Percentiles rank a stretch among this genome's conserved stretches.
phyloP scores from a whole-genome alignment of 2,329 filamentous ascomycete species.

The Phialophora verrucosa region DNA sequence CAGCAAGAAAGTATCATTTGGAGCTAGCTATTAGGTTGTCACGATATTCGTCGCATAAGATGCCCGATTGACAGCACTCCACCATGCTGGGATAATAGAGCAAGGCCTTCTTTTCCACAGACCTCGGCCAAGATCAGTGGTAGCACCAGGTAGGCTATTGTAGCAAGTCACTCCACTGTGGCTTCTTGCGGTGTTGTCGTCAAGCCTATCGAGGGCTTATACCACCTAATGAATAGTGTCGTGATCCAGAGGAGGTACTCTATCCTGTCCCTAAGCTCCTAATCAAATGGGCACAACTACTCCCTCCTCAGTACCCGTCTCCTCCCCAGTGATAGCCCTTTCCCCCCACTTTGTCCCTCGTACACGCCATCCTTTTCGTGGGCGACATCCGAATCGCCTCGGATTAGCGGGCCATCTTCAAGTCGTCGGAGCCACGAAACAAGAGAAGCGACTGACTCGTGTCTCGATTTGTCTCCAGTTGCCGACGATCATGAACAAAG shows the following conservation, averaged over 20 bases:
- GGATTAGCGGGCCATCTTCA: slow-evolving; percentile 14
- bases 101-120: slow-evolving; percentile 11
- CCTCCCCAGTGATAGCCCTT: slow-evolving; percentile 12
- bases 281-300: slow-evolving; percentile 11
- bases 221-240: slow-evolving; percentile 10
- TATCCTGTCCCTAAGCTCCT: slow-evolving; percentile 16
- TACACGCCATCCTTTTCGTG: slow-evolving; percentile 14
- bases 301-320: slow-evolving; percentile 14
- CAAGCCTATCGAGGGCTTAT: slow-evolving; percentile 16
- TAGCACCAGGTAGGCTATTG: slow-evolving; percentile 6
- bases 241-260: slow-evolving; percentile 12
- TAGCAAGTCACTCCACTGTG: slow-evolving; percentile 17
- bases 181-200: slow-evolving; percentile 15
- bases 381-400: slow-evolving; percentile 15
- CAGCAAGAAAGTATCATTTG: slow-evolving; percentile 16
- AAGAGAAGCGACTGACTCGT: slow-evolving; percentile 13
- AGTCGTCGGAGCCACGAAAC: slow-evolving; percentile 10
- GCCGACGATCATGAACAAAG: slow-evolving; percentile 18
- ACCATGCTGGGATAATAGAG: slow-evolving; percentile 15
- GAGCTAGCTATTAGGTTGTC: slow-evolving; percentile 19
- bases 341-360: slow-evolving; percentile 17
- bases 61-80: slow-evolving; percentile 17
- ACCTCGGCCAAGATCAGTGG: slow-evolving; percentile 14
- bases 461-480: slow-evolving; percentile 18
- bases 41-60: slow-evolving; percentile 16